Evolutionary conservation across 2,329 filamentous ascomycete genomes (phyloP).

Genomic region (Pseudogymnoascus sp.): DNA sequence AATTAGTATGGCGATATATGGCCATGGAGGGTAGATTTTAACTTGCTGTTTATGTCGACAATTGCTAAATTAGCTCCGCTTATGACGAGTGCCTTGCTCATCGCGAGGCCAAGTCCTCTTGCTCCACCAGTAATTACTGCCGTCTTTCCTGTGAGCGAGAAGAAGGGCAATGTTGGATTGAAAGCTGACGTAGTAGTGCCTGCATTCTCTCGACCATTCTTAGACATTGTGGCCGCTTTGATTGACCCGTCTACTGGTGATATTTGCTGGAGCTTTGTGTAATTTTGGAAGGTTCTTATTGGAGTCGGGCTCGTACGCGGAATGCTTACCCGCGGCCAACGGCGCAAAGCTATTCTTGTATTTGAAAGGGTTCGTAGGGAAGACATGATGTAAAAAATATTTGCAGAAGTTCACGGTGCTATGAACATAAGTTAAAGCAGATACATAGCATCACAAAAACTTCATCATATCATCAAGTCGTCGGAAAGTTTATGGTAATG

Average conservation of each 20-base stretch:
- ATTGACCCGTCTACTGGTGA: not conserved
- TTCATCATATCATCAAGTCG: not conserved
- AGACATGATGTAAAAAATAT: not conserved
- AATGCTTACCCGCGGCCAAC: not conserved
- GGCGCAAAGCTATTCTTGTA: not conserved
- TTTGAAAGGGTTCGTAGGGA: not conserved
- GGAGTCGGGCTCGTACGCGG: not conserved
- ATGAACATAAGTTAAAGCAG: not conserved
- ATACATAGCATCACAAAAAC: not conserved
- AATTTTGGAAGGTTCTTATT: not conserved
- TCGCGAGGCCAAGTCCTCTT: conserved; percentile 79
- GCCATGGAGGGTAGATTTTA: not conserved
- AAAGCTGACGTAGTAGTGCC: conserved; percentile 32
- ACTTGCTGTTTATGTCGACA: conserved; percentile 75
- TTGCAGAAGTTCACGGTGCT: not conserved
- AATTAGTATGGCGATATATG: conserved; percentile 14
- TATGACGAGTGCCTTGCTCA: conserved; percentile 84
- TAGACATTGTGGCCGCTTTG: conserved; percentile 18
- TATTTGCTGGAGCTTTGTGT: not conserved
- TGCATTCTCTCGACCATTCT: conserved; percentile 19
- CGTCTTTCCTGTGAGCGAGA: conserved; percentile 77
- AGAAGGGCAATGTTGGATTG: conserved; percentile 76
- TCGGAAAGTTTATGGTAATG: not conserved
- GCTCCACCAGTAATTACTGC: conserved; percentile 87
- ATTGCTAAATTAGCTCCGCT: conserved; percentile 85